Base-by-base conservation (phyloP, 2,329 filamentous ascomycete genomes). In the Talaromyces sp. region DNA sequence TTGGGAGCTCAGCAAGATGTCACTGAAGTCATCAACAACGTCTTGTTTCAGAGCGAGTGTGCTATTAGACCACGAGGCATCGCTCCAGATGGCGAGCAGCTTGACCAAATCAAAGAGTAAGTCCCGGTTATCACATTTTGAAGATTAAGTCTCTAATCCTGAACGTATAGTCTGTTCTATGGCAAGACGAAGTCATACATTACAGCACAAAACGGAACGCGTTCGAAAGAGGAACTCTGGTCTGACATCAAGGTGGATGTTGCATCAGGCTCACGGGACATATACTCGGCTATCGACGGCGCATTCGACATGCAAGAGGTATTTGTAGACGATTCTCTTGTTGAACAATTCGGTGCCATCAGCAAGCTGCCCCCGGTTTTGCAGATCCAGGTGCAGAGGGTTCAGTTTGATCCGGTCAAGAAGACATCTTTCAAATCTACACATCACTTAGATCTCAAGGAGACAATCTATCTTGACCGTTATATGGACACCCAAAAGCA, bases 21-120 rank as follows among this genome's bases (percentile, higher is more conserved):
- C 4, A 93, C 93, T 13, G 95, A 99, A 77, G 94, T 97, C 54
- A 93, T 97, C 80, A 92, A 92, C 66, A 95, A 94, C 72, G 91
- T 97, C 29, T 87, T 97, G 66, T 93, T 94, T 73, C 90, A 95
- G 60, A 83, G 97, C n/a, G 91, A 95, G 72, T 93, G 91, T 61
- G 93, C 94, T 2, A 93, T 98, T 73, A 88, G 85, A 65, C 86
- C 92, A 5, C 85, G 84, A n/a, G 85, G 84, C 3, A 81, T 86
- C 38, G 87, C 91, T 65, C 79, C 84, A 6, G 85, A 88, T 53
- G 90, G 90, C 2, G 90, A 96, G 69, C 94, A 97, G 76, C 80
- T 88, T 22, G 95, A 98, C 74, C 84, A 87, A 65, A 87, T 97
- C 68, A 92, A 92, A 77, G 82, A 91, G 74, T 81, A 71, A 72